phyloP scores from a whole-genome alignment of 2,329 filamentous ascomycete species.

The Penicillium sp. region DNA sequence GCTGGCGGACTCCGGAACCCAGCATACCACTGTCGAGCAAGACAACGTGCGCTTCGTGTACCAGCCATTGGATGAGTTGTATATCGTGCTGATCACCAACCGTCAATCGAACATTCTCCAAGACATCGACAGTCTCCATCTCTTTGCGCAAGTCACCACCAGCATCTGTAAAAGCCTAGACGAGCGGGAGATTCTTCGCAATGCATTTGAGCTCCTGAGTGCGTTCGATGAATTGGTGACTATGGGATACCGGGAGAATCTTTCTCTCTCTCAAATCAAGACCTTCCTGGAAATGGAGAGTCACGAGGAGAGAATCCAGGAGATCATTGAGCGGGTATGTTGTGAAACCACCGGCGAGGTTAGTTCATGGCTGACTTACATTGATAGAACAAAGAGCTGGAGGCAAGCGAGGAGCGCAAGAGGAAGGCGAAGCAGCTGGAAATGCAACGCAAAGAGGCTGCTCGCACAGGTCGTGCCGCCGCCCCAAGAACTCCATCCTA shows the following conservation, averaged over 20 bases:
- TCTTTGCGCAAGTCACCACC: slow-evolving; percentile 95
- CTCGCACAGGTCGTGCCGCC: slow-evolving; percentile 67
- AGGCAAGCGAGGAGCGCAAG: slow-evolving; percentile 97
- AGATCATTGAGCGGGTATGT: slow-evolving; percentile 84
- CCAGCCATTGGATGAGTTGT: slow-evolving; percentile 97
- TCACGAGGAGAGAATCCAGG: slow-evolving; percentile 97
- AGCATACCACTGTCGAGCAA: slow-evolving; percentile 97
- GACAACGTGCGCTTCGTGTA: slow-evolving; percentile 99
- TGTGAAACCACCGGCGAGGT: slow-evolving; percentile 24
- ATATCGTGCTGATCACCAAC: slow-evolving; percentile 99
- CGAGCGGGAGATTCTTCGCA: slow-evolving; percentile 89
- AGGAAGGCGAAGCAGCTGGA: slow-evolving; percentile 98
- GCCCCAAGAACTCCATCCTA: slow-evolving; percentile 77
- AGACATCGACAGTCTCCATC: slow-evolving; percentile 96
- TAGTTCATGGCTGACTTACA: slow-evolving; percentile 24
- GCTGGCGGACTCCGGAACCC: slow-evolving; percentile 89
- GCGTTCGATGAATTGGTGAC: slow-evolving; percentile 98
- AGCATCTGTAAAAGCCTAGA: slow-evolving; percentile 95
- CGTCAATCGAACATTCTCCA: slow-evolving; percentile 98
- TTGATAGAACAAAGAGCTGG: slow-evolving; percentile 89
- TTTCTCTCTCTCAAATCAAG: slow-evolving; percentile 96
- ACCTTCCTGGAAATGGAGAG: slow-evolving; percentile 99
- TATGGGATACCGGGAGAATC: slow-evolving; percentile 90
- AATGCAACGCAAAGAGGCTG: slow-evolving; percentile 96
- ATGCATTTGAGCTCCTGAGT: slow-evolving; percentile 93